Conservation (phyloP, 306 rosid species). For the Quercus berberidifolia region DNA sequence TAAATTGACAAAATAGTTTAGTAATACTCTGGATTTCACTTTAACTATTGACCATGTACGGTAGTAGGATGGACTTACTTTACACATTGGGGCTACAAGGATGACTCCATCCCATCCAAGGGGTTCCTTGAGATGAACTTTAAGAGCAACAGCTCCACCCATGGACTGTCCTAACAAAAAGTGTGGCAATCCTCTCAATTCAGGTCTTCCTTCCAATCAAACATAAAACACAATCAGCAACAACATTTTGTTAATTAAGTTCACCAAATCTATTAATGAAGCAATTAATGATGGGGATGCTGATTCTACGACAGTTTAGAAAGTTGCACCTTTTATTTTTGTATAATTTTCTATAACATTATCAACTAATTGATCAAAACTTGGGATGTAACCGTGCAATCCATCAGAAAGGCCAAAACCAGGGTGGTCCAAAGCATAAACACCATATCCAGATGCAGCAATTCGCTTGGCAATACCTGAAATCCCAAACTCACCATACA, state of each 20-base stretch:
- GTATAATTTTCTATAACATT: conserved; percentile 68
- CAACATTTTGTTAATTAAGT: background rate
- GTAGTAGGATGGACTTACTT: conserved; percentile 46
- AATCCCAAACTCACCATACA: conserved; percentile 7
- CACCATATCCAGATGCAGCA: conserved; percentile 74
- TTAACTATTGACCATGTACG: conserved; percentile 9
- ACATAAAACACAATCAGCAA: conserved; percentile 16
- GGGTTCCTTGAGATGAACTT: conserved; percentile 78
- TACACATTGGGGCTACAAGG: conserved; percentile 98
- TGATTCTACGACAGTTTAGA: background rate
- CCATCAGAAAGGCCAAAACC: conserved; percentile 95
- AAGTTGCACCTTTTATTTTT: conserved; percentile 52
- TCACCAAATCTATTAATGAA: background rate
- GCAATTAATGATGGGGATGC: background rate
- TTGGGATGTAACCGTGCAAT: conserved; percentile 73
- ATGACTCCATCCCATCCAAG: conserved; percentile 72
- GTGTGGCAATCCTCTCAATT: conserved; percentile 60
- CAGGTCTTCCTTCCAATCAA: conserved; percentile 55
- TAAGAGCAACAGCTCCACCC: conserved; percentile 94
- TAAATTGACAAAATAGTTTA: background rate
- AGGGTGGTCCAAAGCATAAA: conserved; percentile 81
- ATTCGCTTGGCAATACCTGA: conserved; percentile 76
- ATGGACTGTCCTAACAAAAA: conserved; percentile 87
- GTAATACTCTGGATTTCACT: background rate
- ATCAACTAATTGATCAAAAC: conserved; percentile 63